These are phyloP conservation scores for Coemansia sp. DNA, from an alignment of 192 early-diverging fungal species.

Conservation along the genomic window DNA sequence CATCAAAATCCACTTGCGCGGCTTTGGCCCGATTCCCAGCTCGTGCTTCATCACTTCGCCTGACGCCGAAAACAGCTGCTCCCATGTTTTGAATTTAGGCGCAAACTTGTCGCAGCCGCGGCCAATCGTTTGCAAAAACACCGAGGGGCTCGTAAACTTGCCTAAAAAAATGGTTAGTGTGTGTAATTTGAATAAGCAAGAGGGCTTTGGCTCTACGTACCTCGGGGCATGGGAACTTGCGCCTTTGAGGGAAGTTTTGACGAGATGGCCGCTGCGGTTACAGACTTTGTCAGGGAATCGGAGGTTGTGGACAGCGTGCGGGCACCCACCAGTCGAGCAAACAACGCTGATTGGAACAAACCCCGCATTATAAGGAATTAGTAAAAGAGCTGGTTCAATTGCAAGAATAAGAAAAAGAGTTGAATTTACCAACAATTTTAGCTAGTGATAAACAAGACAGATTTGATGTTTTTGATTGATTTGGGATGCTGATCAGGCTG, in stretches of 20 bases:
- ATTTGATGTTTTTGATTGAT: no score
- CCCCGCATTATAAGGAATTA: constrained; percentile 1
- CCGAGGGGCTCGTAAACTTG: constrained; percentile 23
- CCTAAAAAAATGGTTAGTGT: not conserved
- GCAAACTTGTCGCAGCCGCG: constrained; percentile 55
- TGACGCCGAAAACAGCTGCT: constrained; percentile 59
- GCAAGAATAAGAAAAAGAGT: no score
- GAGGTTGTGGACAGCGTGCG: constrained; percentile 29
- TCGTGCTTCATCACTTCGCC: constrained; percentile 58
- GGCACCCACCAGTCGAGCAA: constrained; percentile 18
- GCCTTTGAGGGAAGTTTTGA: constrained; percentile 6
- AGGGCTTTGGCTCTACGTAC: not conserved
- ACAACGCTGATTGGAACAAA: constrained; percentile 9
- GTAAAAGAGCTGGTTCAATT: no score
- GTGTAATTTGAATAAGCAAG: not conserved
- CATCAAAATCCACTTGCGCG: constrained; percentile 63
- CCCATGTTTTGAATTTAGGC: constrained; percentile 59
- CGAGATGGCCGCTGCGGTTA: not conserved
- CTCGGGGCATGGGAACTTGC: constrained; percentile 28
- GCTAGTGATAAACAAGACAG: no score
- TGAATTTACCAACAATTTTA: no score
- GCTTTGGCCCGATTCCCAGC: constrained; percentile 59
- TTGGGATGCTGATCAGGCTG: no score
- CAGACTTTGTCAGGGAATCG: not conserved
- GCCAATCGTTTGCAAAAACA: constrained; percentile 52